Percentiles rank a stretch among this genome's conserved stretches.
Conservation (phyloP, 2,329 filamentous ascomycete species). For the Celoporthe dispersa region DNA sequence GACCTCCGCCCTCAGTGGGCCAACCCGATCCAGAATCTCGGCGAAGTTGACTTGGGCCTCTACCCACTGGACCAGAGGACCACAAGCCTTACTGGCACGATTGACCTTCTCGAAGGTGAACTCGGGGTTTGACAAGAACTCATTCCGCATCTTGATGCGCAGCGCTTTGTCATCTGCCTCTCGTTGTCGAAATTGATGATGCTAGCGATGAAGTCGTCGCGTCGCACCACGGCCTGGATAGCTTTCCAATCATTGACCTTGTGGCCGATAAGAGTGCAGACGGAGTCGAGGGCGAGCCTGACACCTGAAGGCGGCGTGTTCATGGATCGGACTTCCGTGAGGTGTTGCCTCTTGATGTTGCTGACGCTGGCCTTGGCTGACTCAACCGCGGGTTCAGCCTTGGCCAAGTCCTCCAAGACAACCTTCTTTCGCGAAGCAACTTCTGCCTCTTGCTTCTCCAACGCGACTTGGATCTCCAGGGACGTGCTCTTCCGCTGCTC, state of each 20-base stretch:
- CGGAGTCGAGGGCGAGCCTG: conserved; percentile 90
- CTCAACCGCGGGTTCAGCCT: conserved; percentile 88
- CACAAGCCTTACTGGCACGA: conserved; percentile 94
- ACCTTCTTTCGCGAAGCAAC: conserved; percentile 83
- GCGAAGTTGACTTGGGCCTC: conserved; percentile 96
- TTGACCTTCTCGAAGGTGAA: conserved; percentile 97
- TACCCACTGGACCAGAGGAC: conserved; percentile 96
- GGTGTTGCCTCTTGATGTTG: conserved; percentile 96
- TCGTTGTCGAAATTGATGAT: conserved; percentile 98
- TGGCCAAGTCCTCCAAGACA: conserved; percentile 84
- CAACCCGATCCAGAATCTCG: conserved; percentile 93
- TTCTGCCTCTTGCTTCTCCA: conserved; percentile 88
- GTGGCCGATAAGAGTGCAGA: conserved; percentile 91
- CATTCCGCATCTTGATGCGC: conserved; percentile 86
- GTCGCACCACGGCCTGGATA: conserved; percentile 84
- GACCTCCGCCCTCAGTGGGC: conserved; percentile 89
- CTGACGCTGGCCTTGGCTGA: conserved; percentile 96
- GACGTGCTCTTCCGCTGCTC: conserved; percentile 89
- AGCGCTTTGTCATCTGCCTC: conserved; percentile 85
- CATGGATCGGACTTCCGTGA: conserved; percentile 98
- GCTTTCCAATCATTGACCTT: conserved; percentile 90
- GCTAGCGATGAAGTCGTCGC: conserved; percentile 95
- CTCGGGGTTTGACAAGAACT: conserved; percentile 89
- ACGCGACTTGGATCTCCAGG: conserved; percentile 81
- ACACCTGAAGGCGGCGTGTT: conserved; percentile 89